phyloP scores from a whole-genome alignment of 2,329 filamentous ascomycete species.

The Hypoxylon sp. region DNA sequence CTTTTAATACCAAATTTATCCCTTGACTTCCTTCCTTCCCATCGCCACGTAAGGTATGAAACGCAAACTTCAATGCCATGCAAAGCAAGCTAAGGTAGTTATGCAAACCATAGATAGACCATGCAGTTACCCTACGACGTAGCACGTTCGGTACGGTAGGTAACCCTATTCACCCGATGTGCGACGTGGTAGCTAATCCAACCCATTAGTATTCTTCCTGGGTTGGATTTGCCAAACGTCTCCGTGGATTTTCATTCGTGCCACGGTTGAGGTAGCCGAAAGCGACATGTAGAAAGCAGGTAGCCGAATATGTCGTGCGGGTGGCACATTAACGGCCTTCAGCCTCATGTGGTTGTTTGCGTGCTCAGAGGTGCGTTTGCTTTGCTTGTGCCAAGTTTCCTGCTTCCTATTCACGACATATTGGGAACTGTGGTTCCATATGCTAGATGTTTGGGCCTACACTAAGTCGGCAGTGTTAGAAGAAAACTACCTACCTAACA shows the following conservation, averaged over 20 bases:
- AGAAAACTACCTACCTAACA: neutral
- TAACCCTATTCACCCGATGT: slow-evolving; percentile 24
- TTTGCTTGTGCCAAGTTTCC: too few relatives aligned
- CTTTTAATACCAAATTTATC: neutral
- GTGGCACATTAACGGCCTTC: slow-evolving; percentile 12
- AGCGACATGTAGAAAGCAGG: slow-evolving; percentile 8
- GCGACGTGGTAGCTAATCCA: slow-evolving; percentile 1
- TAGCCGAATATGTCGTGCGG: slow-evolving; percentile 12
- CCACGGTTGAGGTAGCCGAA: slow-evolving; percentile 20
- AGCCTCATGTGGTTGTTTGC: slow-evolving; percentile 13
- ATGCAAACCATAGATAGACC: neutral
- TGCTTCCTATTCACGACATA: too few relatives aligned
- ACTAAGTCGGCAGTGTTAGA: neutral
- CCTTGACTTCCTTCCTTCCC: neutral
- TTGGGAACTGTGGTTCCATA: neutral
- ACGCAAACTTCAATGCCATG: neutral
- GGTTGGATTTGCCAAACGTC: neutral
- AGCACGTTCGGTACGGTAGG: slow-evolving; percentile 11
- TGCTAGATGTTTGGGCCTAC: neutral
- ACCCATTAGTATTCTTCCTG: neutral
- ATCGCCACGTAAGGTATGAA: neutral
- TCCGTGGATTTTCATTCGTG: slow-evolving; percentile 4
- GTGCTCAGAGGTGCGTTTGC: neutral
- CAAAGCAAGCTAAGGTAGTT: neutral
- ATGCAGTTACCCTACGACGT: slow-evolving; percentile 18